Conservation (phyloP, 1,139 yeast species). For the Wickerhamomyces sp. region DNA sequence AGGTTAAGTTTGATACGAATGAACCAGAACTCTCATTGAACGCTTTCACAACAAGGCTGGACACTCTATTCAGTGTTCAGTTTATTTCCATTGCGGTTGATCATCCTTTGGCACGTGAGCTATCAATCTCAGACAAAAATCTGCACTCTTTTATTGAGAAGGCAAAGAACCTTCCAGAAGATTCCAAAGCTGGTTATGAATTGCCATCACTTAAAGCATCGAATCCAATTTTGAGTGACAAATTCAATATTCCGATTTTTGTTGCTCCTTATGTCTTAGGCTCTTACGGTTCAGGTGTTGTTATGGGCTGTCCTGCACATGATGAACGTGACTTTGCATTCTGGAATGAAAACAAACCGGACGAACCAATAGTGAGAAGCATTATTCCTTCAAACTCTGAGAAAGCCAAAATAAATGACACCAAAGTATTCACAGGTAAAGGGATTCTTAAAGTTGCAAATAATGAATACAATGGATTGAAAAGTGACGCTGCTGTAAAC, state of each 20-base stretch:
- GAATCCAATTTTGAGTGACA: slow-evolving; percentile 48
- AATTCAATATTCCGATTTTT: slow-evolving; percentile 59
- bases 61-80: slow-evolving; percentile 78
- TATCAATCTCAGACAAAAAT: slow-evolving; percentile 32
- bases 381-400: slow-evolving; percentile 34
- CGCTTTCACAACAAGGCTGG: slow-evolving; percentile 86
- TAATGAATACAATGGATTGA: slow-evolving; percentile 47
- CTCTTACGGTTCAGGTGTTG: slow-evolving; percentile 85
- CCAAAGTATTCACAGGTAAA: slow-evolving; percentile 43
- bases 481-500: slow-evolving; percentile 45
- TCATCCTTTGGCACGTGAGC: slow-evolving; percentile 53
- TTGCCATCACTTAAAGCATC: slow-evolving; percentile 42
- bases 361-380: slow-evolving; percentile 34
- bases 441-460: slow-evolving; percentile 52
- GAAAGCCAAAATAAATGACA: slow-evolving; percentile 6
- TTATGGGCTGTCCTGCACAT: slow-evolving; percentile 97
- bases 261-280: slow-evolving; percentile 88
- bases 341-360: slow-evolving; percentile 63
- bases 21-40: slow-evolving; percentile 28
- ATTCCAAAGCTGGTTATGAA: slow-evolving; percentile 61
- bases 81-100: slow-evolving; percentile 71
- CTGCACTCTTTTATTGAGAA: slow-evolving; percentile 42
- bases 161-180: slow-evolving; percentile 35
- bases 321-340: slow-evolving; percentile 78
- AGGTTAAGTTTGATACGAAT: slow-evolving; percentile 40